Evolutionary conservation across 495 filamentous ascomycete species (phyloP).

Genomic region (Talaromyces borbonicus): DNA sequence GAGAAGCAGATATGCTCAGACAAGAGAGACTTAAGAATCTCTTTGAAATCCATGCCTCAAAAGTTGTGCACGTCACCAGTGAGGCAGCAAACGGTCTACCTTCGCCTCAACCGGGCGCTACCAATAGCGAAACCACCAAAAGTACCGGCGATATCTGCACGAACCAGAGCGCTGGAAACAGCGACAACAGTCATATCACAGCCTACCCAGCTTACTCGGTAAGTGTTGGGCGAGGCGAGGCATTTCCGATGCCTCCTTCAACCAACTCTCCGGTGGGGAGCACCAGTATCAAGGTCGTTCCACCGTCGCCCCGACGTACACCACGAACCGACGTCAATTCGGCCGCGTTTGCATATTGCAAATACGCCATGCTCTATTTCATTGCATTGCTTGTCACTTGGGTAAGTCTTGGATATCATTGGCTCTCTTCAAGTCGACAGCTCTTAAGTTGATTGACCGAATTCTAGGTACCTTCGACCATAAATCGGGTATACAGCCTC

Average conservation of each 20-base stretch:
- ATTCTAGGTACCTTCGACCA: constrained; percentile 57
- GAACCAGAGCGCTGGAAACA: not conserved
- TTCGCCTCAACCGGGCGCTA: not conserved
- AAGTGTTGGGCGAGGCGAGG: constrained; percentile 22
- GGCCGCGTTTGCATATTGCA: constrained; percentile 66
- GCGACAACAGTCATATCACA: not conserved
- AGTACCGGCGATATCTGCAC: not conserved
- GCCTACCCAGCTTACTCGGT: constrained; percentile 27
- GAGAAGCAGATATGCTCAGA: constrained; percentile 23
- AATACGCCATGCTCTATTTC: constrained; percentile 82
- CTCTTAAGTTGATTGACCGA: not conserved
- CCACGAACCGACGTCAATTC: constrained; percentile 18
- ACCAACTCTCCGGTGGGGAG: not conserved
- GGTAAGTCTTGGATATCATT: constrained; percentile 41
- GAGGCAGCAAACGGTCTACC: constrained; percentile 18
- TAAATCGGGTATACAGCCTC: constrained; percentile 66
- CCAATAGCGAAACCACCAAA: not conserved
- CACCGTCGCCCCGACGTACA: constrained; percentile 7
- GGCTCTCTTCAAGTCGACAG: not conserved
- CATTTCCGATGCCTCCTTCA: not conserved
- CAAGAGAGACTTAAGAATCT: constrained; percentile 15
- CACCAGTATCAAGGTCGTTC: not conserved
- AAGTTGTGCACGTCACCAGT: constrained; percentile 41
- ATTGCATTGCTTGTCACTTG: constrained; percentile 72
- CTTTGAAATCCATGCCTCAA: constrained; percentile 39